A percentile compares a stretch with the other conserved stretches of the same genome.
Evolutionary conservation across 768 basidiomycete genomes (phyloP).

Genomic region (Fomitopsis serialis): DNA sequence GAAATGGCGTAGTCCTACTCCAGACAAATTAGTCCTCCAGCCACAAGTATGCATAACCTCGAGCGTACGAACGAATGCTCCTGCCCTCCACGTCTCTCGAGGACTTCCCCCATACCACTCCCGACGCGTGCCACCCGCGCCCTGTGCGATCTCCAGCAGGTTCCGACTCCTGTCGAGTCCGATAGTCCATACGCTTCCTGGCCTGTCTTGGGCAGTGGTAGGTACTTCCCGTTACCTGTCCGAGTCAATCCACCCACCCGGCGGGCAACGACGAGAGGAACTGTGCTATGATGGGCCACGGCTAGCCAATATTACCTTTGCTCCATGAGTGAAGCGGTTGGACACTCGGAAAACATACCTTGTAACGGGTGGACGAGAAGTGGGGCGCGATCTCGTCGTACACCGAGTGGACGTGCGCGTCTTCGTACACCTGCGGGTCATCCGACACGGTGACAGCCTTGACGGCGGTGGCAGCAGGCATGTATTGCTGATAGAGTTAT

Average conservation of each 20-base stretch:
- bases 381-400: slow-evolving; percentile 85
- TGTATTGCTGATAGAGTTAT: background rate
- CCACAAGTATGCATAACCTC: background rate
- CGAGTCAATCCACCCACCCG: slow-evolving; percentile 91
- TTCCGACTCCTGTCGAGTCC: slow-evolving; percentile 82
- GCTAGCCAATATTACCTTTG: slow-evolving; percentile 35
- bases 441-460: slow-evolving; percentile 28
- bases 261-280: slow-evolving; percentile 70
- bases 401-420: slow-evolving; percentile 71
- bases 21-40: background rate
- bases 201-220: slow-evolving; percentile 68
- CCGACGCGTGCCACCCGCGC: slow-evolving; percentile 48
- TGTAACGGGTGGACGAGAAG: slow-evolving; percentile 88
- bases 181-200: slow-evolving; percentile 61
- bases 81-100: slow-evolving; percentile 71
- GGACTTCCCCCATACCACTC: slow-evolving; percentile 79
- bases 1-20: slow-evolving; percentile 93
- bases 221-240: slow-evolving; percentile 97
- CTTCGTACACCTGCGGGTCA: slow-evolving; percentile 59
- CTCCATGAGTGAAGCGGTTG: background rate
- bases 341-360: slow-evolving; percentile 39
- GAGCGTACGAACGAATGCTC: slow-evolving; percentile 66
- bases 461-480: slow-evolving; percentile 14
- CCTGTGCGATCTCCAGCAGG: slow-evolving; percentile 68
- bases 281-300: slow-evolving; percentile 81